Percentiles rank a stretch among this genome's conserved stretches.
Evolutionary conservation across 495 filamentous ascomycete genomes (phyloP).

Genomic region (Neurospora sp.): DNA sequence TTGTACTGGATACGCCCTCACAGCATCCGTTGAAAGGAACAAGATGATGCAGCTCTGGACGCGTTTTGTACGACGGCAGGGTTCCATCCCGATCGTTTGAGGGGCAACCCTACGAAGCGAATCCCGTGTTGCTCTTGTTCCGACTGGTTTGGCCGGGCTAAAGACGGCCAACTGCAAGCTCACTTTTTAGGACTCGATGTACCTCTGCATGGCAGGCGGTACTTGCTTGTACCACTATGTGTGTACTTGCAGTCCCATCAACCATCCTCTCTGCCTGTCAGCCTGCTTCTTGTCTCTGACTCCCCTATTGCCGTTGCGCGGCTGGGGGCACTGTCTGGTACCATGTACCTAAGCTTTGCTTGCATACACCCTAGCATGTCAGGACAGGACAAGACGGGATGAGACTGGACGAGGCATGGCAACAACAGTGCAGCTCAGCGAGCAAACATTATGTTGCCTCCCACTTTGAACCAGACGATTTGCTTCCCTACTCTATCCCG

Average conservation of each 20-base stretch:
- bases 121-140: conserved; percentile 11
- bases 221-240: conserved; percentile 21
- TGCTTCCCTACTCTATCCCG: neutral
- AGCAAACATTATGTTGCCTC: neutral
- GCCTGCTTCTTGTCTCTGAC: neutral
- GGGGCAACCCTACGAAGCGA: conserved; percentile 6
- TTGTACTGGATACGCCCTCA: neutral
- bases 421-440: neutral
- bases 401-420: neutral
- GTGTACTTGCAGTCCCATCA: conserved; percentile 9
- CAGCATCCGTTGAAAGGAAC: neutral
- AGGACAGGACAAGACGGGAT: neutral
- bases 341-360: neutral
- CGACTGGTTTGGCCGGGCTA: conserved; percentile 12
- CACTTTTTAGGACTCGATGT: conserved; percentile 13
- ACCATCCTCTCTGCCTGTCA: neutral
- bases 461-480: neutral
- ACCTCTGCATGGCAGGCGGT: conserved; percentile 19
- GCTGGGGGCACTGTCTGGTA: neutral
- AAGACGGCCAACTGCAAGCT: conserved; percentile 8
- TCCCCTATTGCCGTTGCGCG: neutral
- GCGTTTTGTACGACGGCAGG: neutral
- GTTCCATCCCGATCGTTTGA: conserved; percentile 12
- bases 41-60: neutral
- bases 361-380: neutral